Conservation (phyloP, 768 basidiomycete genomes). For the Boletus fagicola region DNA sequence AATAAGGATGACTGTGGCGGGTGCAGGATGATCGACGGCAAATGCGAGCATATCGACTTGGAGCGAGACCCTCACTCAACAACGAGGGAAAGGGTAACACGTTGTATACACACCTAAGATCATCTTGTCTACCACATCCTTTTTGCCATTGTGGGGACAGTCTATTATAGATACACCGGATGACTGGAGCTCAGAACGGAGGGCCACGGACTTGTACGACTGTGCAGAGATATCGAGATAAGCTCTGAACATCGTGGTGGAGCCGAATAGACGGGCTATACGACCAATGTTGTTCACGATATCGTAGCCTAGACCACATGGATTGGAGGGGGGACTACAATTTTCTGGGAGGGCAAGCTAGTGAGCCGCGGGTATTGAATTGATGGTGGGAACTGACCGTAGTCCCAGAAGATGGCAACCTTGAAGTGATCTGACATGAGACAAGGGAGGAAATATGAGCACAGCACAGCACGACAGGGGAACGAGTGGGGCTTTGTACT, state of each 20-base stretch:
- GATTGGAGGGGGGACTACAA: conserved; percentile 31
- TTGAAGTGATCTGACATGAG: conserved; percentile 36
- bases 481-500: conserved; percentile 25
- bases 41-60: conserved; percentile 67
- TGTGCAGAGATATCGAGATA: conserved; percentile 49
- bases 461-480: conserved; percentile 8
- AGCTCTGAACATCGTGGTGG: conserved; percentile 49
- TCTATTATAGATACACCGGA: conserved; percentile 44
- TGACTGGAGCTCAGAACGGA: conserved; percentile 43
- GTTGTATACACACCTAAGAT: conserved; percentile 37
- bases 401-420: conserved; percentile 46
- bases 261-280: conserved; percentile 47
- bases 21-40: conserved; percentile 58
- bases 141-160: conserved; percentile 35
- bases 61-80: conserved; percentile 3
- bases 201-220: conserved; percentile 31
- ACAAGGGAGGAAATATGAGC: conserved; percentile 11
- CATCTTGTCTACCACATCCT: conserved; percentile 46
- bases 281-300: conserved; percentile 44
- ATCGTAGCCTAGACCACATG: conserved; percentile 38
- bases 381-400: conserved; percentile 24
- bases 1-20: conserved; percentile 59
- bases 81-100: neutral
- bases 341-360: conserved; percentile 27
- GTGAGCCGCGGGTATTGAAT: neutral